Conservation (phyloP, 176 grass and related monocot species). For the Triticum dicoccoides region DNA sequence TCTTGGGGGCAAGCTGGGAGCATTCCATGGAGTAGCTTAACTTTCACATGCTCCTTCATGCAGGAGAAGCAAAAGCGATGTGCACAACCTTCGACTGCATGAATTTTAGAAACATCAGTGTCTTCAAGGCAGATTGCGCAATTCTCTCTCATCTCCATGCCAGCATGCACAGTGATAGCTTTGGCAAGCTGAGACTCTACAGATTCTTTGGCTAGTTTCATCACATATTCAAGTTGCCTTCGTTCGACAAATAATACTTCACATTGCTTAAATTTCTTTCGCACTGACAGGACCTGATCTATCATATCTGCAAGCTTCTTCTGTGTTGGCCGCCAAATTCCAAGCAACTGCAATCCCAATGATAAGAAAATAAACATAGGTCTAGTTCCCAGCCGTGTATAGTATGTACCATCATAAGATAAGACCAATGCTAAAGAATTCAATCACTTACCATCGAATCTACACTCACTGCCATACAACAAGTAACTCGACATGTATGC, state of each 20-base stretch:
- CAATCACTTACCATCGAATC: not conserved
- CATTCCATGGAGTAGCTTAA: slow-evolving; percentile 57
- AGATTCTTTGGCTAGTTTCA: slow-evolving; percentile 61
- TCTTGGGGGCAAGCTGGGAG: slow-evolving; percentile 72
- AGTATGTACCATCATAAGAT: not conserved
- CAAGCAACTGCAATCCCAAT: slow-evolving; percentile 44
- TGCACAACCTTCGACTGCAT: slow-evolving; percentile 44
- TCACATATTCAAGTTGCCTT: slow-evolving; percentile 41
- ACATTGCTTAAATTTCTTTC: slow-evolving; percentile 57
- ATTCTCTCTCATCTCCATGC: slow-evolving; percentile 51
- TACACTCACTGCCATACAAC: not conserved
- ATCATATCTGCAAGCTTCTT: slow-evolving; percentile 46
- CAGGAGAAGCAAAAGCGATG: slow-evolving; percentile 85
- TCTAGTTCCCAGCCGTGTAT: not conserved
- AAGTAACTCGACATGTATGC: not conserved
- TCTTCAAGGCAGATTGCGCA: slow-evolving; percentile 80
- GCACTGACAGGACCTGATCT: slow-evolving; percentile 37
- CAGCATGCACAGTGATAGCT: slow-evolving; percentile 10
- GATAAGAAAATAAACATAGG: slow-evolving; percentile 1
- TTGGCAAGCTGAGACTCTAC: slow-evolving; percentile 55
- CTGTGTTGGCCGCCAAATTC: slow-evolving; percentile 40
- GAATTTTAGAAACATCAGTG: slow-evolving; percentile 60
- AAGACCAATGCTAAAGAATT: slow-evolving; percentile 7
- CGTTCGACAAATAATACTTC: slow-evolving; percentile 32
- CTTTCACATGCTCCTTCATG: slow-evolving; percentile 77